A percentile compares a stretch with the other conserved stretches of the same genome.
These are phyloP conservation scores for Rhododendron mucronatum DNA, from an alignment of 148 eudicot species.

Conservation along the genomic window DNA sequence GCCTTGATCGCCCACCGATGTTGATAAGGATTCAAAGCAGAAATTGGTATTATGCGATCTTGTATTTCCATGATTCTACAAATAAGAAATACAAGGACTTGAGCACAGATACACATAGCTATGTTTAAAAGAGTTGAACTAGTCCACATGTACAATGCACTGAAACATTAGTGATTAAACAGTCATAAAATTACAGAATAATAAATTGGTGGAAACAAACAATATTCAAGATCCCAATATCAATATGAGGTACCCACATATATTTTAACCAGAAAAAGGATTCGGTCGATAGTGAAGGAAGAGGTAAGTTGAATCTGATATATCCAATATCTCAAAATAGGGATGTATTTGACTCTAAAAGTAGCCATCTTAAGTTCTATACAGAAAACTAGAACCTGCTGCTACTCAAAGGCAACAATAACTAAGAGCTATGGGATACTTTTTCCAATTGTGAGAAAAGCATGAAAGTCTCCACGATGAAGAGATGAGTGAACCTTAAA, in stretches of 20 bases:
- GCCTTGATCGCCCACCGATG: conserved; percentile 98
- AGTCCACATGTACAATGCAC: too few species aligned
- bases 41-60: conserved; percentile 69
- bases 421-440: not conserved
- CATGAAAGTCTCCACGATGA: not conserved
- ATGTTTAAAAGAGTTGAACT: too few species aligned
- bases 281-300: not conserved
- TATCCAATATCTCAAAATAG: not conserved
- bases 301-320: not conserved
- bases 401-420: not conserved
- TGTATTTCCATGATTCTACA: too few species aligned
- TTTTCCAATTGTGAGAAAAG: not conserved
- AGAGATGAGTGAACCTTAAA: not conserved
- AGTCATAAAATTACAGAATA: too few species aligned
- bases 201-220: too few species aligned
- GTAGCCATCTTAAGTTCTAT: not conserved
- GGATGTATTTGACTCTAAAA: not conserved
- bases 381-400: not conserved
- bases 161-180: too few species aligned
- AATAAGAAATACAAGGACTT: too few species aligned
- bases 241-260: too few species aligned
- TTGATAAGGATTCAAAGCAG: conserved; percentile 93
- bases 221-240: too few species aligned
- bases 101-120: too few species aligned
- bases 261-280: not conserved